Conservation (phyloP, 352 stramenopile genomes). For the Globisporangium splendens region DNA sequence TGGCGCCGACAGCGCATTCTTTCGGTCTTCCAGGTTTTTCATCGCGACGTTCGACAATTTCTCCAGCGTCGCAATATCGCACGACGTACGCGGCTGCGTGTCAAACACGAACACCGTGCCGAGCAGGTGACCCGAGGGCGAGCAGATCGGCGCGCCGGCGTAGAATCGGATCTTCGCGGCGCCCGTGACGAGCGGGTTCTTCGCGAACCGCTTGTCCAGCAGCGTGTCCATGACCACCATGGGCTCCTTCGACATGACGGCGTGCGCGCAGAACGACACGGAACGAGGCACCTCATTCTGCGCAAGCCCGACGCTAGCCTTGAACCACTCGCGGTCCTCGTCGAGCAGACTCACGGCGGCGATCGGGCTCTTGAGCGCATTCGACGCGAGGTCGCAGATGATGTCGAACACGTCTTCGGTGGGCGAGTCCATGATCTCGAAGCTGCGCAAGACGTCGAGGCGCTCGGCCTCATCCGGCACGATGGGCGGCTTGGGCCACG, state of each 20-base stretch:
- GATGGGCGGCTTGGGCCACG: constrained; percentile 81
- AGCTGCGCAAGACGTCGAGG: constrained; percentile 72
- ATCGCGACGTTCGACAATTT: constrained; percentile 88
- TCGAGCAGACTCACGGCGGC: constrained; percentile 81
- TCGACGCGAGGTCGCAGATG: constrained; percentile 84
- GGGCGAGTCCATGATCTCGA: constrained; percentile 87
- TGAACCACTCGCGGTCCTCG: constrained; percentile 87
- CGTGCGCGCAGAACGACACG: constrained; percentile 83
- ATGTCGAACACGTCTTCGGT: constrained; percentile 88
- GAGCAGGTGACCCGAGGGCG: constrained; percentile 74
- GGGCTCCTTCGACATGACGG: constrained; percentile 87
- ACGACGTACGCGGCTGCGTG: constrained; percentile 80
- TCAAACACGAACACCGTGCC: constrained; percentile 88
- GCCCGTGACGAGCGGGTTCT: constrained; percentile 83
- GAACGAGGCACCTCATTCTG: constrained; percentile 86
- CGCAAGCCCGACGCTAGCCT: constrained; percentile 76
- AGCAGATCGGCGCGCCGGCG: constrained; percentile 77
- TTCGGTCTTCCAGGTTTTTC: constrained; percentile 89
- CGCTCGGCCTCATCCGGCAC: constrained; percentile 65
- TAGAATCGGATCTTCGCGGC: constrained; percentile 87
- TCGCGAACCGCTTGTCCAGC: constrained; percentile 81
- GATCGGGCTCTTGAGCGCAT: constrained; percentile 85
- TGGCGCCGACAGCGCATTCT: constrained; percentile 74
- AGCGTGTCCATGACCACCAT: constrained; percentile 88
- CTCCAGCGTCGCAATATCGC: constrained; percentile 82